Evolutionary conservation across 164 flowering plant genomes (phyloP), one percentile per base, ranked within the genome.

Genomic region (Aristolochia contorta): DNA sequence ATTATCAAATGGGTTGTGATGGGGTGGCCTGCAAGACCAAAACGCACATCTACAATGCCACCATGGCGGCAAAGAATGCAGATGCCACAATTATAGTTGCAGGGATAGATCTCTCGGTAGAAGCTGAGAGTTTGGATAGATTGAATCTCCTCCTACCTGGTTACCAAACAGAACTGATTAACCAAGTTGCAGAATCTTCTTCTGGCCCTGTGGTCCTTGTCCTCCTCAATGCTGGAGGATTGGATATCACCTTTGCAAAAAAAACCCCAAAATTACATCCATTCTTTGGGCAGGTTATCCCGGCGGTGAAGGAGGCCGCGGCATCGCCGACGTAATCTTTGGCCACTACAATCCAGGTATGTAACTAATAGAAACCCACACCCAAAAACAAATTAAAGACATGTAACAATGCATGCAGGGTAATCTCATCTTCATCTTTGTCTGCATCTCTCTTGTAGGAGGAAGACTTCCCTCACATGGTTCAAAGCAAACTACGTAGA

Each of bases 251-350:
- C 0, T 89, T 86, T 56, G 96, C 94, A 83, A 80, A 64, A 66
- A 81, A 27, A 79, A 86, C 60, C 86, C 87, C 1, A 73, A 69
- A 1, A 73, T 89, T 23, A 16, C 68, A 0, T 87, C 84, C 20
- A 87, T 89, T 19, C 4, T 89, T 2, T 89, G 89, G 94, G 96
- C 67, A 24, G 94, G 94, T 0, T 89, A 85, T 65, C 91, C 96
- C 8, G 96, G 94, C 15, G 86, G 78, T 54, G 89, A 83, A 21
- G 94, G 96, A 0, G 94, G 91, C 2, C 61, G 77, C 4, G 88
- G 91, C 53, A 78, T 89, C 24, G 89, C 94, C 16, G 85, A 89
- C 59, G 72, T 87, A n/a, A 41, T 80, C 3, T 76, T 76, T 46
- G 84, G 84, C 16, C 68, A 82, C 14, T 71, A 72, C 46, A 76